Evolutionary conservation across 2,329 filamentous ascomycete genomes (phyloP).

Genomic region (Aspergillus melleus): DNA sequence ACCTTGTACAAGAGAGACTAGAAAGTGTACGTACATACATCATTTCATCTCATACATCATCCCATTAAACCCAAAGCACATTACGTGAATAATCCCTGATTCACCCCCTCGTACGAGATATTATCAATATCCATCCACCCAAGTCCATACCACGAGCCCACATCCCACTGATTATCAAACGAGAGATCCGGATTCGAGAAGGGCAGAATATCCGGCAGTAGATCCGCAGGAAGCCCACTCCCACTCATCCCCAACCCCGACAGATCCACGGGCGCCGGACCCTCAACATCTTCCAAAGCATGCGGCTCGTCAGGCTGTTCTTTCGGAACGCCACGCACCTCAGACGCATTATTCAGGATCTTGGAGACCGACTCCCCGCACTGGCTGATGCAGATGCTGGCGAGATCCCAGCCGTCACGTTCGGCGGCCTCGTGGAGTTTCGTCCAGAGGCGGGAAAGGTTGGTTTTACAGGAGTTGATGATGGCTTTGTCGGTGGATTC

Average conservation of each 20-base stretch:
- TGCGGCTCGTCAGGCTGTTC: neutral
- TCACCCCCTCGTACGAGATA: constrained; percentile 1
- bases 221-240: constrained; percentile 1
- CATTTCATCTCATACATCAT: too few relatives aligned
- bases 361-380: constrained; percentile 20
- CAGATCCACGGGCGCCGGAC: neutral
- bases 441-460: constrained; percentile 12
- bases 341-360: neutral
- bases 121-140: constrained; percentile 14
- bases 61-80: too few relatives aligned
- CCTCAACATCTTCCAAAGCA: neutral
- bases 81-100: neutral
- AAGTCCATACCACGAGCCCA: constrained; percentile 10
- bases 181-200: constrained; percentile 16
- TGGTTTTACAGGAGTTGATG: constrained; percentile 14
- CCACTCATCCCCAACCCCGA: neutral
- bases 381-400: constrained; percentile 21
- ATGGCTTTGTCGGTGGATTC: constrained; percentile 15
- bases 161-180: constrained; percentile 16
- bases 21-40: too few relatives aligned
- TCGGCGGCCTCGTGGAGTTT: constrained; percentile 14
- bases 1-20: too few relatives aligned
- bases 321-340: neutral
- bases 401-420: constrained; percentile 21
- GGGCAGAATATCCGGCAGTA: constrained; percentile 15